These are phyloP conservation scores for Claviceps humidiphila DNA, from an alignment of 2,329 filamentous ascomycete genomes.

Conservation along the genomic window DNA sequence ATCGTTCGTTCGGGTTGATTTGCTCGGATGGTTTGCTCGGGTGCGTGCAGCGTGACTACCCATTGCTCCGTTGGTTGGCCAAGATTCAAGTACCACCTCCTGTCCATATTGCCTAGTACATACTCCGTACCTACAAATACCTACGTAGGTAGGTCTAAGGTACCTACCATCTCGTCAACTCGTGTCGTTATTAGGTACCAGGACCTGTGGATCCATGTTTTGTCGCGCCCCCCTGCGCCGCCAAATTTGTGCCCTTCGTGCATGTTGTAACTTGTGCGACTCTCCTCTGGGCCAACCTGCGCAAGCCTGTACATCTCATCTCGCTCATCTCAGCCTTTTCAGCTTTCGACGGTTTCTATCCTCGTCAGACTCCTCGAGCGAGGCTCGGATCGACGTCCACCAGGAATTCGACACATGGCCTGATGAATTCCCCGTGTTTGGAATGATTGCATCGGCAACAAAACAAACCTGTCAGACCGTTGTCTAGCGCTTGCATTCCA, in stretches of 20 bases:
- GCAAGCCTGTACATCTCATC: background rate
- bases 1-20: too few relatives aligned
- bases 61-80: too few relatives aligned
- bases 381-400: background rate
- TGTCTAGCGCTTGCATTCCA: constrained; percentile 1
- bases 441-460: background rate
- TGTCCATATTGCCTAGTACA: background rate
- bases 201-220: background rate
- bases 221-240: background rate
- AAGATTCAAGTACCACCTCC: too few relatives aligned
- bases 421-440: background rate
- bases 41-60: too few relatives aligned
- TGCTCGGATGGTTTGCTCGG: too few relatives aligned
- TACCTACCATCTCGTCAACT: background rate
- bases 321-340: background rate
- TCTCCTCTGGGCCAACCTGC: background rate
- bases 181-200: background rate
- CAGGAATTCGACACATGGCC: background rate
- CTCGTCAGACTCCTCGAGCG: background rate
- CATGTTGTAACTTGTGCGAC: background rate
- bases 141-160: too few relatives aligned
- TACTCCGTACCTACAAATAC: background rate
- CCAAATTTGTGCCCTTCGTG: background rate
- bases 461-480: background rate
- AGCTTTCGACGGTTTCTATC: background rate